Conservation (phyloP, 2,329 filamentous ascomycete species). For the Cyphellophora attinorum region DNA sequence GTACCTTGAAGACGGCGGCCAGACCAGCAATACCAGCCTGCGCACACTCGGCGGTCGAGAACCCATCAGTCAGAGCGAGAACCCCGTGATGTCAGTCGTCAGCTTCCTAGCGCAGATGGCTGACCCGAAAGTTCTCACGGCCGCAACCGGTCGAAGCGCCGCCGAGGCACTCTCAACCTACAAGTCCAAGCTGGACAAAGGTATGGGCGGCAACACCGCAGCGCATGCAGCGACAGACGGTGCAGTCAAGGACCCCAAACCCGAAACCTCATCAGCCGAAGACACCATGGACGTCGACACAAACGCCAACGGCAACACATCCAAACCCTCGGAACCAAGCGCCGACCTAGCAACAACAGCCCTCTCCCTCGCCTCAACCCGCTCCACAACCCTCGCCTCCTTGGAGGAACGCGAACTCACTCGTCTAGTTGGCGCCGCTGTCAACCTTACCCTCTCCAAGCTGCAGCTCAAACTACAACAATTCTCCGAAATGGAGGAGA, state of each 20-base stretch:
- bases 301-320: conserved; percentile 8
- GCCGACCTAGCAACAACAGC: conserved; percentile 62
- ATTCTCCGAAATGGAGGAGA: conserved; percentile 90
- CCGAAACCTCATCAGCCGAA: conserved; percentile 22
- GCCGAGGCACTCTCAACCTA: conserved; percentile 76
- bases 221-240: conserved; percentile 45
- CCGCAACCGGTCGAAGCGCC: conserved; percentile 78
- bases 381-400: conserved; percentile 78
- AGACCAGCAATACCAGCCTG: conserved; percentile 51
- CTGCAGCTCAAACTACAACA: conserved; percentile 92
- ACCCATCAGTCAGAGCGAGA: conserved; percentile 86
- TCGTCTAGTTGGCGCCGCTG: conserved; percentile 78
- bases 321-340: conserved; percentile 1
- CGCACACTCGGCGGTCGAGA: conserved; percentile 68
- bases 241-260: conserved; percentile 41
- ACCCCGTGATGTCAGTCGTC: conserved; percentile 93
- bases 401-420: conserved; percentile 97
- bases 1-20: conserved; percentile 72
- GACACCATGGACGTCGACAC: conserved; percentile 57
- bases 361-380: conserved; percentile 74
- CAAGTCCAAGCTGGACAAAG: conserved; percentile 65
- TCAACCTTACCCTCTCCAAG: conserved; percentile 91
- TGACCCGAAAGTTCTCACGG: conserved; percentile 81
- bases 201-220: conserved; percentile 30
- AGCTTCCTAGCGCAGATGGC: conserved; percentile 86